A percentile compares a stretch with the other conserved stretches of the same genome.
Conservation (phyloP, 805 yeast genomes). For the Saturnispora dispora region DNA sequence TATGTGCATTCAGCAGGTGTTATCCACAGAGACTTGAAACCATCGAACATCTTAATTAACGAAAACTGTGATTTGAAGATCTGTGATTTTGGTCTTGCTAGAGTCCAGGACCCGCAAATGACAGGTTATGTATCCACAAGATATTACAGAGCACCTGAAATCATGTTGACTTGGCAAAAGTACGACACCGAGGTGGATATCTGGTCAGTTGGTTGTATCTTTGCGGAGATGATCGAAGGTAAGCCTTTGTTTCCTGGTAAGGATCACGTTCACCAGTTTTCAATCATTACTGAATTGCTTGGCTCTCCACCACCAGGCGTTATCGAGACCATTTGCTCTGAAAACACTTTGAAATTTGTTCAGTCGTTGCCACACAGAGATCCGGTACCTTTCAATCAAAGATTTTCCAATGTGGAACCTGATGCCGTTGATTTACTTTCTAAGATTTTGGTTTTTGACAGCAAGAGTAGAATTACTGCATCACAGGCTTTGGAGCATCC, state of each 20-base stretch:
- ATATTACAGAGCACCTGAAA: constrained; percentile 81
- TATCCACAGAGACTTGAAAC: constrained; percentile 78
- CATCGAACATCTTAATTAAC: constrained; percentile 61
- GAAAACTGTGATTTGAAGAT: constrained; percentile 67
- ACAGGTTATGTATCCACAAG: constrained; percentile 81
- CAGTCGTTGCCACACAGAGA: constrained; percentile 88
- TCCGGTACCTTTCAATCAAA: constrained; percentile 77
- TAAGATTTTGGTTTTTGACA: constrained; percentile 90
- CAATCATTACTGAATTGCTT: constrained; percentile 88
- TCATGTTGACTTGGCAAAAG: constrained; percentile 64
- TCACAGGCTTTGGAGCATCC: constrained; percentile 85
- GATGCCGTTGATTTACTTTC: constrained; percentile 83
- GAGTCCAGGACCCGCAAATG: constrained; percentile 43
- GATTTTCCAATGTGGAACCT: constrained; percentile 72
- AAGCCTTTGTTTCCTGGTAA: constrained; percentile 73
- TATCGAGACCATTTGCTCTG: constrained; percentile 90
- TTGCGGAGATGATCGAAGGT: constrained; percentile 58
- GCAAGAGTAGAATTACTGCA: constrained; percentile 88
- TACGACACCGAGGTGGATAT: constrained; percentile 71
- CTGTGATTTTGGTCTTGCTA: constrained; percentile 74
- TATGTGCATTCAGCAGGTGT: constrained; percentile 95
- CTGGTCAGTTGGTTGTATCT: constrained; percentile 75
- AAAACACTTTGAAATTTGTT: constrained; percentile 89
- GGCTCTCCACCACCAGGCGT: constrained; percentile 95
- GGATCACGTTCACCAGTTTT: constrained; percentile 97